Base-by-base conservation (phyloP, 2,329 filamentous ascomycete genomes). In the Xylariaceae sp. region DNA sequence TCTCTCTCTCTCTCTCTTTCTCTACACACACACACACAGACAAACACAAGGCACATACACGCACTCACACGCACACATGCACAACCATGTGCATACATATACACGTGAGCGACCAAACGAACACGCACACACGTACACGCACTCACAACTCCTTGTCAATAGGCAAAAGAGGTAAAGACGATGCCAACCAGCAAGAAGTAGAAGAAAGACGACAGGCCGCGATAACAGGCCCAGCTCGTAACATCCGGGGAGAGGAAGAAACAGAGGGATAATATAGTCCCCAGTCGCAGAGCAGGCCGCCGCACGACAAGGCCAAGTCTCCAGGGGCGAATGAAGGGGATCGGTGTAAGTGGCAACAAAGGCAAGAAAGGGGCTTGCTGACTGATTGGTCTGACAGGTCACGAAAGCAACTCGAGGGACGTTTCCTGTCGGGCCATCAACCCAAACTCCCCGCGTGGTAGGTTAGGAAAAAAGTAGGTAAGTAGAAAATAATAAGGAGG, bases 291-390 rank as follows among this genome's bases (percentile, higher is more conserved):
- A 52, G 42, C n/a, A 56, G 48, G 53, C 56, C 53, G 52, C 58
- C 49, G 44, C 49, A 56, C 55, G 51, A 57, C 57, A 45, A 57
- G 60, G 56, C 53, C 50, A 39, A 39, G 47, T 42, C 45, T 50
- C 55, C 55, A 39, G 34, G 42, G 53, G 55, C 51, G 58, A 58
- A 53, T 58, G 55, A 58, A 34, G 30, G 23, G 44, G 42, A 47
- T 34, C 48, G 42, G 50, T 62, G 61, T 62, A 59, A 62, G 61
- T 58, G 7, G 47, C 17, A 56, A 55, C 54, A 55, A 55, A 3
- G n/a, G 39, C 42, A 60, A 37, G 8, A 54, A 42, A 60, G 58
- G 58, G 54, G 56, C 60, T 59, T 53, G 54, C 59, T 56, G 51
- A 18, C 7, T 44, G 39, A 23, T 23, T 23, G 51, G 35, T 15